Percentiles rank a stretch among this genome's conserved stretches.
Conservation (phyloP, 495 filamentous ascomycete genomes). For the Hamigera avellanea region DNA sequence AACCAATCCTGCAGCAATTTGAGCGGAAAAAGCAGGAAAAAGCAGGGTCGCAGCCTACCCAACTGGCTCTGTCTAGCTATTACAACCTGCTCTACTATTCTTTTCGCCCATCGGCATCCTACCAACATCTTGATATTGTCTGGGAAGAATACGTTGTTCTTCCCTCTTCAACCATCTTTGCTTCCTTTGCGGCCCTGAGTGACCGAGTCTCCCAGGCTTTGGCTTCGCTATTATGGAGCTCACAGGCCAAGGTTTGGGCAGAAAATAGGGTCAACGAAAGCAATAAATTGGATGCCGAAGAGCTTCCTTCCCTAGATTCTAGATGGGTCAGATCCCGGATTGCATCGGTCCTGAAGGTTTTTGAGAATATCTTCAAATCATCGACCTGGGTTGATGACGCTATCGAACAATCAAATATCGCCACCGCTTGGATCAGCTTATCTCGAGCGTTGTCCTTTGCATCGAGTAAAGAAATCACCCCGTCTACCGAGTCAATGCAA, state of each 20-base stretch:
- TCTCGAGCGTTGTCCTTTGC: slow-evolving; percentile 61
- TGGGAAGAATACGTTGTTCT: slow-evolving; percentile 68
- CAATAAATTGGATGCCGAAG: slow-evolving; percentile 46
- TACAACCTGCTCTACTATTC: slow-evolving; percentile 79
- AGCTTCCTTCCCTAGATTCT: slow-evolving; percentile 68
- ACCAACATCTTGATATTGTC: slow-evolving; percentile 53
- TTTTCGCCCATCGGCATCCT: slow-evolving; percentile 54
- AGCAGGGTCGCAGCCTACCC: slow-evolving; percentile 41
- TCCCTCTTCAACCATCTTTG: slow-evolving; percentile 25
- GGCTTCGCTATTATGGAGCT: slow-evolving; percentile 53
- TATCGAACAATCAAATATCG: slow-evolving; percentile 28
- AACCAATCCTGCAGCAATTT: slow-evolving; percentile 59
- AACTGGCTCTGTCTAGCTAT: slow-evolving; percentile 54
- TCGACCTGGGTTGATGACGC: slow-evolving; percentile 42
- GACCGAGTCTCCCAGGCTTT: slow-evolving; percentile 54
- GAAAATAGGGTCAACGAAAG: slow-evolving; percentile 54
- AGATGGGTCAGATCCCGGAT: slow-evolving; percentile 78
- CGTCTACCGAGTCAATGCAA: slow-evolving; percentile 67
- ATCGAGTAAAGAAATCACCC: slow-evolving; percentile 80
- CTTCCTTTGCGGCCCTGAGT: slow-evolving; percentile 18
- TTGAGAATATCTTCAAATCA: slow-evolving; percentile 50
- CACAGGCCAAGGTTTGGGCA: slow-evolving; percentile 56
- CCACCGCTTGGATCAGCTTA: slow-evolving; percentile 56
- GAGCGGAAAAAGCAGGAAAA: slow-evolving; percentile 49
- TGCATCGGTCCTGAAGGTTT: slow-evolving; percentile 43